phyloP scores from a whole-genome alignment of 257 asterid genomes.

The Cinchona pubescens region DNA sequence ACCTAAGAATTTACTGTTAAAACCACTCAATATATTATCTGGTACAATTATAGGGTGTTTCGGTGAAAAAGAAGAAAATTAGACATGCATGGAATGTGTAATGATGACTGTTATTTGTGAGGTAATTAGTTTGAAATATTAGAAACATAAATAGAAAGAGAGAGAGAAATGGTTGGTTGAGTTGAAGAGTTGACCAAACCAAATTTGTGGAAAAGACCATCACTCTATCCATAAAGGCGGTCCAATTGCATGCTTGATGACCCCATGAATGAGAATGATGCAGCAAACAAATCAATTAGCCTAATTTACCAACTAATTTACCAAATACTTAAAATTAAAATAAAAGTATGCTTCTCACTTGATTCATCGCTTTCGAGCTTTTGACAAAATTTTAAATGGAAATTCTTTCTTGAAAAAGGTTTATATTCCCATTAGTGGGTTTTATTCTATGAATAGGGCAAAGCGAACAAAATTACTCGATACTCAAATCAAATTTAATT shows the following conservation, averaged over 20 bases:
- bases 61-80: not conserved
- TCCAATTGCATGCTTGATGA: slow-evolving; percentile 10
- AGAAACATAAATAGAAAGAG: not conserved
- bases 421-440: too few relatives aligned
- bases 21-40: not conserved
- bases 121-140: not conserved
- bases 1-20: not conserved
- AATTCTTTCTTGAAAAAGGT: too few relatives aligned
- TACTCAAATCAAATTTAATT: too few relatives aligned
- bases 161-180: not conserved
- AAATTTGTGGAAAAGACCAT: not conserved
- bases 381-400: too few relatives aligned
- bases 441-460: too few relatives aligned
- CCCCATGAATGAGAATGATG: slow-evolving; percentile 9
- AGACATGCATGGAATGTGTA: not conserved
- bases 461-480: too few relatives aligned
- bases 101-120: not conserved
- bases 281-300: not conserved
- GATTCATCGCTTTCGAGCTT: too few relatives aligned
- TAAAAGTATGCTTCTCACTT: too few relatives aligned
- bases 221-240: slow-evolving; percentile 6
- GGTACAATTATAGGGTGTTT: not conserved
- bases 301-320: not conserved
- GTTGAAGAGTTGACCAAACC: not conserved
- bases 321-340: too few relatives aligned